Evolutionary conservation across 2,329 filamentous ascomycete species (phyloP).

Genomic region (Fusarium ramigenum): DNA sequence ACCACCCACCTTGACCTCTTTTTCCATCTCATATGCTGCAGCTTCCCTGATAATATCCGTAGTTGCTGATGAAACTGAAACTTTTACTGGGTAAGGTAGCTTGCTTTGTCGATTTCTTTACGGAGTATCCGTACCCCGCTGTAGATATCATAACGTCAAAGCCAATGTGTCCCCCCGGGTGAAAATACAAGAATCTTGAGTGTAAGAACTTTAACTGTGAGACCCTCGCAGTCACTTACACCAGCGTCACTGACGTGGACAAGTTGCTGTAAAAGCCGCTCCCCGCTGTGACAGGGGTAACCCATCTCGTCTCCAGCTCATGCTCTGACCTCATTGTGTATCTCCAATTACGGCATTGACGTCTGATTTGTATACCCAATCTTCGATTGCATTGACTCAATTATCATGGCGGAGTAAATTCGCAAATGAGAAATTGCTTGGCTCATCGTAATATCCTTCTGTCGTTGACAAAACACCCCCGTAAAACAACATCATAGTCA

Average conservation of each 20-base stretch:
- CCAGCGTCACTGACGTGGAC: slow-evolving; percentile 23
- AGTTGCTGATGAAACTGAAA: slow-evolving; percentile 3
- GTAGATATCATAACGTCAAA: background rate
- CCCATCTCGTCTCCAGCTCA: slow-evolving; percentile 7
- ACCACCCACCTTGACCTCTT: slow-evolving; percentile 14
- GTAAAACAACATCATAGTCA: slow-evolving; percentile 23
- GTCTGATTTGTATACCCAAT: slow-evolving; percentile 1
- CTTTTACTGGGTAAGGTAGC: background rate
- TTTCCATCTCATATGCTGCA: slow-evolving; percentile 13
- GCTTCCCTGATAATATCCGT: slow-evolving; percentile 2
- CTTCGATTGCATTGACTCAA: slow-evolving; percentile 9
- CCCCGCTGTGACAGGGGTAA: slow-evolving; percentile 20
- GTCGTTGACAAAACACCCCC: slow-evolving; percentile 13
- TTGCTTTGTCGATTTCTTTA: background rate
- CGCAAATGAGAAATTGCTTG: slow-evolving; percentile 9
- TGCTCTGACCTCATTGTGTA: slow-evolving; percentile 37
- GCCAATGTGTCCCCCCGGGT: background rate
- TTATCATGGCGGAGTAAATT: background rate
- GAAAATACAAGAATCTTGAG: background rate
- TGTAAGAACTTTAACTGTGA: slow-evolving; percentile 19
- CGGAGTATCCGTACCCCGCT: background rate
- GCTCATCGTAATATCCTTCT: slow-evolving; percentile 20
- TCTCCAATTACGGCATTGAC: slow-evolving; percentile 14
- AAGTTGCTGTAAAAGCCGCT: slow-evolving; percentile 12
- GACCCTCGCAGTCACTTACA: slow-evolving; percentile 21